phyloP scores from a whole-genome alignment of 805 yeast genomes.

The Candida pseudofarinosa region DNA sequence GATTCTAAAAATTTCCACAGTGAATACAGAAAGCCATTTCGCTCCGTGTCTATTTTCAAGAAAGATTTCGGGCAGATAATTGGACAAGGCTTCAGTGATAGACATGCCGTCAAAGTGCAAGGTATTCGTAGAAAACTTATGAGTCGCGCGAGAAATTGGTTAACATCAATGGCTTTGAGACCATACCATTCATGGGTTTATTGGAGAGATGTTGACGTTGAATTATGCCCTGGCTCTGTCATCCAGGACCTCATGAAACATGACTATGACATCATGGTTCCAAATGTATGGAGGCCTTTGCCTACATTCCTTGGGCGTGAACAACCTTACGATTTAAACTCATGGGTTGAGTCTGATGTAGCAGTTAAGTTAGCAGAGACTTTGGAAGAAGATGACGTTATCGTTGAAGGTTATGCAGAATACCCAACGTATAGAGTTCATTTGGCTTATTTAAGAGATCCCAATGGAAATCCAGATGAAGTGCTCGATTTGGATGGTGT shows the following conservation, averaged over 20 bases:
- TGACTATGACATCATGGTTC: slow-evolving; percentile 70
- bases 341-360: slow-evolving; percentile 89
- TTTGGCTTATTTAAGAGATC: slow-evolving; percentile 65
- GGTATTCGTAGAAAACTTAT: slow-evolving; percentile 78
- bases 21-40: slow-evolving; percentile 63
- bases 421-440: slow-evolving; percentile 85
- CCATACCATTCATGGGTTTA: slow-evolving; percentile 90
- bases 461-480: slow-evolving; percentile 57
- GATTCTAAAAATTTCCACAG: slow-evolving; percentile 54
- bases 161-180: slow-evolving; percentile 65
- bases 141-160: slow-evolving; percentile 88
- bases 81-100: slow-evolving; percentile 79
- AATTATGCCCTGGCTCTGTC: slow-evolving; percentile 73
- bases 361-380: slow-evolving; percentile 64
- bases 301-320: slow-evolving; percentile 87
- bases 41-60: slow-evolving; percentile 74
- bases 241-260: slow-evolving; percentile 68
- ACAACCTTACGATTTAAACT: slow-evolving; percentile 93
- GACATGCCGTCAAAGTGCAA: slow-evolving; percentile 83
- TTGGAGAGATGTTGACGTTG: slow-evolving; percentile 88
- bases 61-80: slow-evolving; percentile 81
- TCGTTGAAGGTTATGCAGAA: slow-evolving; percentile 85
- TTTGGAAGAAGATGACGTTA: slow-evolving; percentile 75
- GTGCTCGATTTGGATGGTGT: slow-evolving; percentile 76
- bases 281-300: slow-evolving; percentile 95